Percentiles rank a stretch among this genome's conserved stretches.
phyloP scores from a whole-genome alignment of 306 rosid genomes.

The Hippophae tibetana region DNA sequence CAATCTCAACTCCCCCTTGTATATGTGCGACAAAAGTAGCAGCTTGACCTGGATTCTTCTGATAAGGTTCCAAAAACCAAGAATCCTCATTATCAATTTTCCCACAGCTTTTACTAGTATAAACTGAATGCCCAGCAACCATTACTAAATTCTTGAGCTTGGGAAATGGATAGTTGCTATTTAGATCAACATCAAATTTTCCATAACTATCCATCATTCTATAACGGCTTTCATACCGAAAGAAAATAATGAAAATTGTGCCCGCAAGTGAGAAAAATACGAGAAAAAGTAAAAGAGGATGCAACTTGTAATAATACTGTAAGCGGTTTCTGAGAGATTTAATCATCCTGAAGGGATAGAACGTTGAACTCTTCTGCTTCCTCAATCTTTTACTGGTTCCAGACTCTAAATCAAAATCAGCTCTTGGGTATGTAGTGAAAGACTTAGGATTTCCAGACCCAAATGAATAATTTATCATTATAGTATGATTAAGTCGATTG shows the following conservation, averaged over 20 bases:
- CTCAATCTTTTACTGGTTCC: slow-evolving; percentile 42
- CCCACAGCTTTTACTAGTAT: slow-evolving; percentile 68
- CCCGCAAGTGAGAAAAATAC: slow-evolving; percentile 41
- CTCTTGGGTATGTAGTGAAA: slow-evolving; percentile 47
- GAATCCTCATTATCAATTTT: slow-evolving; percentile 79
- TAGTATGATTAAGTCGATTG: slow-evolving; percentile 11
- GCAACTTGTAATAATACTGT: slow-evolving; percentile 46
- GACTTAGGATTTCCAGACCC: slow-evolving; percentile 52
- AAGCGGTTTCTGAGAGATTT: slow-evolving; percentile 47
- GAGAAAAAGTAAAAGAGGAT: slow-evolving; percentile 41
- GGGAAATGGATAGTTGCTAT: slow-evolving; percentile 39
- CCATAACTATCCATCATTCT: slow-evolving; percentile 15
- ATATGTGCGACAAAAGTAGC: slow-evolving; percentile 67
- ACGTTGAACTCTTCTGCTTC: slow-evolving; percentile 34
- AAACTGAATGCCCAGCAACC: slow-evolving; percentile 96
- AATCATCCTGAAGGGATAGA: slow-evolving; percentile 48
- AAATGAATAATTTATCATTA: slow-evolving; percentile 46
- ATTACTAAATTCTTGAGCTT: slow-evolving; percentile 68
- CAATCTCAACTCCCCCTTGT: slow-evolving; percentile 46
- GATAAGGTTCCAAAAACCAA: slow-evolving; percentile 90
- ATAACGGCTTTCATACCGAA: slow-evolving; percentile 37
- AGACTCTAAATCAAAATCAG: slow-evolving; percentile 71
- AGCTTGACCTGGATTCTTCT: slow-evolving; percentile 88
- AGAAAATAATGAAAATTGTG: slow-evolving; percentile 39
- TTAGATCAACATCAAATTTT: slow-evolving; percentile 20